A percentile compares a stretch with the other conserved stretches of the same genome.
Evolutionary conservation across 768 basidiomycete genomes (phyloP).

Genomic region (Macrolepiota fuliginosa): DNA sequence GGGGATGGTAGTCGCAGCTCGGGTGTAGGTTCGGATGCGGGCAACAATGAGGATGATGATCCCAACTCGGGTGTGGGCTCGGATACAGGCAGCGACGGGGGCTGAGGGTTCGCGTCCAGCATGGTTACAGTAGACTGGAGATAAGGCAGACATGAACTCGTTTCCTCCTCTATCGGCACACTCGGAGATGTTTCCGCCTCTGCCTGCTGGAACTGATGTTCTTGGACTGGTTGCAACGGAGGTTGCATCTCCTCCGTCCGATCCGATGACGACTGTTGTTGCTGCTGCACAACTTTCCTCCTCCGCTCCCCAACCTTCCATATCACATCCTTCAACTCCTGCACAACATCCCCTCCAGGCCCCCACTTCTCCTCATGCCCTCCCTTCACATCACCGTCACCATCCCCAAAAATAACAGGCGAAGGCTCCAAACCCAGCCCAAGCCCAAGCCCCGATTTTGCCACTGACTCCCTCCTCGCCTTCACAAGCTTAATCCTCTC

Average conservation of each 20-base stretch:
- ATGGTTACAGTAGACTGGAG: too few species aligned
- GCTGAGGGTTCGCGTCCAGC: neutral
- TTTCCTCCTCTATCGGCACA: too few species aligned
- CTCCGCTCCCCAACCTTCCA: constrained; percentile 79
- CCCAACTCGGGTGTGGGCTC: neutral
- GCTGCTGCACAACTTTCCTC: constrained; percentile 41
- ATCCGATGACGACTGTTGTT: neutral
- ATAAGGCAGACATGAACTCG: too few species aligned
- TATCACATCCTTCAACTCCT: constrained; percentile 84
- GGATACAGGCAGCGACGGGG: neutral
- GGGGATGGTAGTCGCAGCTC: neutral
- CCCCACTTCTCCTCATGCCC: constrained; percentile 54
- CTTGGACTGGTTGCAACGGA: too few species aligned
- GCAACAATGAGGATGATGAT: neutral
- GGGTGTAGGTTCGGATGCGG: neutral
- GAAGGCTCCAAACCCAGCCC: constrained; percentile 11
- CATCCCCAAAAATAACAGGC: constrained; percentile 5
- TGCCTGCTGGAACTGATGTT: too few species aligned
- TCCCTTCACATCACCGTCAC: constrained; percentile 15
- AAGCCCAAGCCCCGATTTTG: constrained; percentile 14
- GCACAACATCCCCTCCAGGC: constrained; percentile 75
- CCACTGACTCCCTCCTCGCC: constrained; percentile 45
- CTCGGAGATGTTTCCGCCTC: too few species aligned
- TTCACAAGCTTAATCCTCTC: constrained; percentile 67
- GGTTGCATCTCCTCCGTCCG: neutral